These are phyloP conservation scores for Pirum gemmata DNA, from an alignment of 78 protist genomes.

Conservation along the genomic window DNA sequence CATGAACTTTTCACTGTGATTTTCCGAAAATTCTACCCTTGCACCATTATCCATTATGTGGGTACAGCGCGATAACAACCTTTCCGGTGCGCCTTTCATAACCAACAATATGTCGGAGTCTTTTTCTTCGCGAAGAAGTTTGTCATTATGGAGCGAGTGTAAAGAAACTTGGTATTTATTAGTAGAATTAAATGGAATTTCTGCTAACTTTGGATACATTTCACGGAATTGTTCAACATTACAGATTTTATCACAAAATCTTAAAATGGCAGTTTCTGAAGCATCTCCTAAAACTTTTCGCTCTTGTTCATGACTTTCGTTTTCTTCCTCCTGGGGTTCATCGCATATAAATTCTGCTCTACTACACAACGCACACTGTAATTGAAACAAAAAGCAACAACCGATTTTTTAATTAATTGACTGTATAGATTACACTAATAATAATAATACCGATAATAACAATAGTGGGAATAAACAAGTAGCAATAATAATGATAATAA, in stretches of 20 bases:
- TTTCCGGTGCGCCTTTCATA: conserved; percentile 84
- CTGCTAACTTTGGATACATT: neutral
- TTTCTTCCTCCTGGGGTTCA: neutral
- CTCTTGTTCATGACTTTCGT: neutral
- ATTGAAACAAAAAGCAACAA: no score
- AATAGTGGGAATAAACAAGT: no score
- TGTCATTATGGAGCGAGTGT: conserved; percentile 6
- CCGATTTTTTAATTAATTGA: no score
- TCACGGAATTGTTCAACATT: neutral
- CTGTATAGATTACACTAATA: no score
- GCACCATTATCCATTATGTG: conserved; percentile 43
- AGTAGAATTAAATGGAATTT: conserved; percentile 86
- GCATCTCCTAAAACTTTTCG: conserved; percentile 69
- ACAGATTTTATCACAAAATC: conserved; percentile 40
- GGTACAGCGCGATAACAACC: conserved; percentile 58
- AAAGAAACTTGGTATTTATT: conserved; percentile 79
- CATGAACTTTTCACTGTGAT: neutral
- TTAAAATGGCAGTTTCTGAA: conserved; percentile 79
- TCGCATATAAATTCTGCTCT: conserved; percentile 55
- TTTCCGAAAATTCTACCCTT: neutral
- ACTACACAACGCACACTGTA: no score
- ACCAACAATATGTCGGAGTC: conserved; percentile 16
- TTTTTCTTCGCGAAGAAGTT: neutral
- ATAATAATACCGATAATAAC: no score
- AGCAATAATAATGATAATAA: no score